phyloP scores from a whole-genome alignment of 257 asterid genomes.

The Solanum clarkiae region DNA sequence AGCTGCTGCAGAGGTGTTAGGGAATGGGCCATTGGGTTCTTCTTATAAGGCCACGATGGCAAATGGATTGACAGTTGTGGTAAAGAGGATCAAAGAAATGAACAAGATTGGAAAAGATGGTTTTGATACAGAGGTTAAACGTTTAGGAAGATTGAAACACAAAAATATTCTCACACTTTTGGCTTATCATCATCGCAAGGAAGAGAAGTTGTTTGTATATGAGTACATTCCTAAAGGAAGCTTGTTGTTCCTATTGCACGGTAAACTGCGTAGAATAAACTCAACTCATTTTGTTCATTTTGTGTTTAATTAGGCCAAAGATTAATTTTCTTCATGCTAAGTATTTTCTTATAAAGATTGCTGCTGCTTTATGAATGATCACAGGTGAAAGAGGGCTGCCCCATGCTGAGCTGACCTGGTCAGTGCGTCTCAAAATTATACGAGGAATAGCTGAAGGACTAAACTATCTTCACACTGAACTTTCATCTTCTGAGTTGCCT shows the following conservation, averaged over 20 bases:
- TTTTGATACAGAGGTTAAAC: conserved; percentile 49
- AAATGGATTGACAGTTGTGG: conserved; percentile 48
- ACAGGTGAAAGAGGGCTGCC: conserved; percentile 45
- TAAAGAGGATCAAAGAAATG: conserved; percentile 61
- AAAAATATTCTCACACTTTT: conserved; percentile 47
- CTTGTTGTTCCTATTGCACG: conserved; percentile 42
- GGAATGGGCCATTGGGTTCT: conserved; percentile 46
- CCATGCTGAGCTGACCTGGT: conserved; percentile 49
- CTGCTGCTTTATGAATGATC: not conserved
- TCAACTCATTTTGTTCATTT: not conserved
- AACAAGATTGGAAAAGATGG: conserved; percentile 36
- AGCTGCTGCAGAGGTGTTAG: conserved; percentile 72
- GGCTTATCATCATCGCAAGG: conserved; percentile 65
- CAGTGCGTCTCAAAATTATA: conserved; percentile 42
- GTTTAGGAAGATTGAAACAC: conserved; percentile 51
- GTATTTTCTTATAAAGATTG: not conserved
- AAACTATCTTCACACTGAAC: conserved; percentile 39
- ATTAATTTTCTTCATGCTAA: not conserved
- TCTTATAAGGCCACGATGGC: conserved; percentile 62
- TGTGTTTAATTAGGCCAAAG: not conserved
- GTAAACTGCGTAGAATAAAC: conserved; percentile 11
- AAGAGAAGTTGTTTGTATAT: conserved; percentile 66
- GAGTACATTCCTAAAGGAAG: conserved; percentile 57
- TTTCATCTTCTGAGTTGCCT: conserved; percentile 39
- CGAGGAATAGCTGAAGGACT: conserved; percentile 60